Evolutionary conservation across 108 stramenopile genomes (phyloP), one percentile per base, ranked within the genome.

Genomic region (Conticribra weissflogii): DNA sequence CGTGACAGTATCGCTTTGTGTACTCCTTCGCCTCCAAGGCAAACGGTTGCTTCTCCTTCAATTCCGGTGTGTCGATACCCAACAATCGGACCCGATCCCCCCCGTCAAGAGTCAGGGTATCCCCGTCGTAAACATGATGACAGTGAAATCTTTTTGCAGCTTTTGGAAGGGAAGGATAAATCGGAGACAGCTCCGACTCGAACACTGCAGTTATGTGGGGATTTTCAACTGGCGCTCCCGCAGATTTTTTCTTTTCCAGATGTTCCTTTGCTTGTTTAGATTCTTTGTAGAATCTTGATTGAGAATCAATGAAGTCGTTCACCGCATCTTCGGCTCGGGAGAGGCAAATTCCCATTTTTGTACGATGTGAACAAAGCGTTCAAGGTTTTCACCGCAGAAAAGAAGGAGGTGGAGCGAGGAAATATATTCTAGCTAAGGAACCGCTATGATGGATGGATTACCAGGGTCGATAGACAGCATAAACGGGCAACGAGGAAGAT

Each of bases 1-100:
- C 75, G 55, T 86, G 31, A 68, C 88, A 89, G 56, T 66, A 71
- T 46, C 51, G 53, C 48, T 83, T 85, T 1, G 86, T 88, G 61
- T 89, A 92, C 29, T 85, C 82, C 45, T 88, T 89, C n/a, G 91
- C 91, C 70, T 92, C 91, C 33, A 85, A 28, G 2, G 91, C 78
- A 80, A 81, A 92, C 1, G 86, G 79, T 61, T 92, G 84, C n/a
- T 83, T 83, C 67, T 89, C 83, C 67, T 88, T 88, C 49, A 92
- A 51, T 65, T 92, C 91, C 9, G 91, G 91, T 5, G 91, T 92
- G 66, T 92, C 91, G 36, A 92, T 83, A 16, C 91, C 91, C 12
- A 92, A 25, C 19, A 92, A 71, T 41, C 91, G 83, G 12, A 92
- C 86, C 12, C 88, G 81, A 34, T 73, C 65, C 41, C 77, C 82